phyloP scores from a whole-genome alignment of 768 basidiomycete species.

The Panellus pusillus region DNA sequence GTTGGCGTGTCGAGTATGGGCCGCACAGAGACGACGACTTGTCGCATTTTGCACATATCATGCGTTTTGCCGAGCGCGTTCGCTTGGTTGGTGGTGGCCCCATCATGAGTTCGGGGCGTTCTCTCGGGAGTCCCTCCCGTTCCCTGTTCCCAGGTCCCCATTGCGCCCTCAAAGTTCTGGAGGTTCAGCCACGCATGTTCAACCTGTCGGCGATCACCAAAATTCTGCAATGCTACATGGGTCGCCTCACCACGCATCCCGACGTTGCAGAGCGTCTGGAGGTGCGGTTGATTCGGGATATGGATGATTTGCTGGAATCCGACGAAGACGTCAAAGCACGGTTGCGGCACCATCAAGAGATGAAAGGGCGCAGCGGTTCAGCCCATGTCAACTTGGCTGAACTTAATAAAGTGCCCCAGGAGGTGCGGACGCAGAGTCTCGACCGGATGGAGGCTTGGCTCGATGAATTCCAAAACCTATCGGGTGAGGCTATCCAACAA shows the following conservation, averaged over 20 bases:
- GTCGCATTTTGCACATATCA: conserved; percentile 5
- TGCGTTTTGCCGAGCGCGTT: conserved; percentile 14
- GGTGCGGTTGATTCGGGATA: conserved; percentile 8
- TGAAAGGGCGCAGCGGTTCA: neutral
- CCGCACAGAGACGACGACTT: conserved; percentile 1
- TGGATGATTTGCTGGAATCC: neutral
- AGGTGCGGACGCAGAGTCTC: neutral
- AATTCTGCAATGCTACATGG: neutral
- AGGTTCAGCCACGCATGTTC: conserved; percentile 9
- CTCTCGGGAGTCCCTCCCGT: neutral
- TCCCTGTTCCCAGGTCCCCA: neutral
- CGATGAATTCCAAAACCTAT: conserved; percentile 2
- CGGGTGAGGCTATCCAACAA: neutral
- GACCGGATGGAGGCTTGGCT: conserved; percentile 12
- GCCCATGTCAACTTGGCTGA: neutral
- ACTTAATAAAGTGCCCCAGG: neutral
- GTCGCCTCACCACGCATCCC: conserved; percentile 9
- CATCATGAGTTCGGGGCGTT: neutral
- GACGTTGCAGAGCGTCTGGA: conserved; percentile 11
- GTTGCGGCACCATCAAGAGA: neutral
- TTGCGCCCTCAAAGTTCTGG: conserved; percentile 12
- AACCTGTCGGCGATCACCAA: neutral
- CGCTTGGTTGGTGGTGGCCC: conserved; percentile 8
- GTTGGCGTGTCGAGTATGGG: conserved; percentile 5
- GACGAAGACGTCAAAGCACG: neutral